phyloP scores from a whole-genome alignment of 2,329 filamentous ascomycete species.

The Fusarium lateritium region DNA sequence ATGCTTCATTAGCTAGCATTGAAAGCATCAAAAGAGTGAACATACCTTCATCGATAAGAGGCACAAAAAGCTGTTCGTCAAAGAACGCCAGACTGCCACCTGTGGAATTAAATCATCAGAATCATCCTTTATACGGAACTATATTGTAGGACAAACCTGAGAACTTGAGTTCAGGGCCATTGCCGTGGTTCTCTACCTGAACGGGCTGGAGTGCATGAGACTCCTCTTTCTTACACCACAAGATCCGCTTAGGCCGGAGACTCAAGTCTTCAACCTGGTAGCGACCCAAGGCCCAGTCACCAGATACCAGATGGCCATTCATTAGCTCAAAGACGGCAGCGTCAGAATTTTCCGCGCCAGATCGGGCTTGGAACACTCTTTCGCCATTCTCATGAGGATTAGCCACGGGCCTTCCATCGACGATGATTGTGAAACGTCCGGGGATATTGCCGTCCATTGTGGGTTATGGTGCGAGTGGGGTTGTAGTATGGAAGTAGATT shows the following conservation, averaged over 20 bases:
- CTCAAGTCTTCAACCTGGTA: slow-evolving; percentile 4
- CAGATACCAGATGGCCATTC: not conserved
- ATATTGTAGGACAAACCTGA: not conserved
- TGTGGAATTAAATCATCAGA: not conserved
- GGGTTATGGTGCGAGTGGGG: too few relatives aligned
- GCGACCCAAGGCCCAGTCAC: slow-evolving; percentile 21
- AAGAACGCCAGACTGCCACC: not conserved
- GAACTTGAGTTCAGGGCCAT: slow-evolving; percentile 1
- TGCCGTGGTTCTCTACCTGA: fast-evolving
- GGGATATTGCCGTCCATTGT: slow-evolving; percentile 10
- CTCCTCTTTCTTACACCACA: not conserved
- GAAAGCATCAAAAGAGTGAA: not conserved
- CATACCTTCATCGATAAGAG: not conserved
- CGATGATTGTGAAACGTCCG: slow-evolving; percentile 16
- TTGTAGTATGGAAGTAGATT: too few relatives aligned
- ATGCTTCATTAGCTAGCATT: too few relatives aligned
- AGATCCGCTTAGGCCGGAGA: slow-evolving; percentile 17
- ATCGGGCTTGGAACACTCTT: slow-evolving; percentile 9
- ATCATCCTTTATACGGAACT: fast-evolving
- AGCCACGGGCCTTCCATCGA: slow-evolving; percentile 18
- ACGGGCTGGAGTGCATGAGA: not conserved
- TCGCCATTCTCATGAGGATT: not conserved
- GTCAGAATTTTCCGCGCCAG: not conserved
- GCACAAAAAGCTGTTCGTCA: not conserved
- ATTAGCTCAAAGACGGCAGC: slow-evolving; percentile 23